Base-by-base conservation (phyloP, 179 eudicot species). In the Spergularia azorica region DNA sequence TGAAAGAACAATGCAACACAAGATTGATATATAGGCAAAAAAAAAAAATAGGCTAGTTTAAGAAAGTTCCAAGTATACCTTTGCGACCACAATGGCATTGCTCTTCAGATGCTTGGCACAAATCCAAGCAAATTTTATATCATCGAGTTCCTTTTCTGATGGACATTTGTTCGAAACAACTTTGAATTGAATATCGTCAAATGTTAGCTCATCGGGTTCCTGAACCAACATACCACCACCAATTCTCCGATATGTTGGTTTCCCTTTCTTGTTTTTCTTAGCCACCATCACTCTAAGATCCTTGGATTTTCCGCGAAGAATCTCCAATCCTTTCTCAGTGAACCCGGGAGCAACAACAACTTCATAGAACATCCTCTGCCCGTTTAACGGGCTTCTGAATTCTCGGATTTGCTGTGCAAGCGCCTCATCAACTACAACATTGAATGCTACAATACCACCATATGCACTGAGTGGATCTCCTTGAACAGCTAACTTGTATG, bases 401-500 rank as follows among this genome's bases (percentile, higher is more conserved):
- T 92, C 96, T 75, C 96, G 82, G 38, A 43, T 90, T 51, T 92
- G 97, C 78, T 82, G 88, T 18, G 98, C 98, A 81, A 94, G 97
- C 62, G 81, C 87, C 98, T 92, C 94, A 80, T 89, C 90, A 59
- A 92, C 88, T 86, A 87, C 93, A 38, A 87, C 90, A 77, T 95
- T 95, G 85, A 92, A 91, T 46, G 97, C 97, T 36, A 92, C 97
- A 77, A 95, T 95, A 80, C 98, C 96, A 80, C 97, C 98, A 83
- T 89, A 95, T 50, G 98, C 97, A 78, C 97, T 94, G 38, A 92
- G 91, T 80, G 98, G 98, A 80, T 94, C 98, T 51, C 90, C 97
- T 86, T 79, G 87, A 20, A 94, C 96, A 75, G 98, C 97, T 39
- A 94, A 79, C 71, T 91, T 86, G 79, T 94, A 94, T 51, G 97